Base-by-base conservation (phyloP, 768 basidiomycete species). In the Pulveroboletus frians region DNA sequence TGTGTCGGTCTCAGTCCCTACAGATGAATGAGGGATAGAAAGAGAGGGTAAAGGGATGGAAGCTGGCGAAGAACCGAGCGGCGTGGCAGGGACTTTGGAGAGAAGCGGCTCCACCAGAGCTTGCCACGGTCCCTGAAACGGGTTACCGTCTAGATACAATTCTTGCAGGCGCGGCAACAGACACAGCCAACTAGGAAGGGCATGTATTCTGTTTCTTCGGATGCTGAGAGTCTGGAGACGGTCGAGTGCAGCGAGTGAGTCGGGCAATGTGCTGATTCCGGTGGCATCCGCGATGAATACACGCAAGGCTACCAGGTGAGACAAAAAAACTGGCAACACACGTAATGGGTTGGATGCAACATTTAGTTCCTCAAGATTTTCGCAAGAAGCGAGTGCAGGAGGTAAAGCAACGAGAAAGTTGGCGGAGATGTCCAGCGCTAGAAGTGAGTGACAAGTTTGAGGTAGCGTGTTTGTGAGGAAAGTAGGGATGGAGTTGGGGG, bases 121-220 rank as follows among this genome's bases (percentile, higher is more conserved):
- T 62, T 85, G 83, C 91, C 93, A 96, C 1, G 91, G 89, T 8
- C 88, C 89, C 58, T 90, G 88, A 69, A 99, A 97, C 8, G 94
- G 92, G 65, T 99, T 99, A 15, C 84, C 87, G 54, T 98, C 95
- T n/a, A 99, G 81, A 56, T 85, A 86, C 3, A 99, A 72, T 2
- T 84, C 87, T 66, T 95, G 91, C 40, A 99, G 73, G 27, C 77
- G 76, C 17, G 83, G 79, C n/a, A 99, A 76, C 26, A 91, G 79
- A 65, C 91, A 92, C 39, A 99, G 76, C 95, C 96, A 99, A 53
- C 87, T 83, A n/a, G 96, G 94, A 15, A 98, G 78, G 7, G 86
- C 79, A 56, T 88, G 77, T 61, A 99, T 75, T 64, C 86, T 86
- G 70, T 99, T 99, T 61, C 87, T 74, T 39, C 94, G 83, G 47